Evolutionary conservation across 768 basidiomycete genomes (phyloP), one percentile per base, ranked within the genome.

Genomic region (Suillus brevipes): DNA sequence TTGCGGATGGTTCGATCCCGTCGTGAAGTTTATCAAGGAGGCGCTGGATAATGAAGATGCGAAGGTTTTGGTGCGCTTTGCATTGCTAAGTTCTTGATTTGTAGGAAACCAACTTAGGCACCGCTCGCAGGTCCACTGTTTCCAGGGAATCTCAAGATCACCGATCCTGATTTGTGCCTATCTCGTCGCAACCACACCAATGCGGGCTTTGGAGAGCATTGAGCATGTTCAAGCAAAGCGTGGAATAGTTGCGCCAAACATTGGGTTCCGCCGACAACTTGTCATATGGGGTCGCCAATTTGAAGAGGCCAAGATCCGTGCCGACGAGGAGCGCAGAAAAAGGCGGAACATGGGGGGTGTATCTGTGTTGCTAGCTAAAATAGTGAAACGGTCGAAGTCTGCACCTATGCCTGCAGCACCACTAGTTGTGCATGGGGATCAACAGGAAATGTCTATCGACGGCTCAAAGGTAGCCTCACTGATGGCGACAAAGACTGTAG

Each of bases 101-200:
- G 63, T 63, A 14, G 53, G 23, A 25, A 36, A 40, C 60, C 66
- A 42, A 59, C 16, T 40, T 53, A 47, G 53, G 64, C 16, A 20
- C 18, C 25, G 6, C 28, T 42, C 58, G 62, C 37, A 92, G 90
- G 89, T 93, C 14, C 92, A 94, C 74, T 93, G 92, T 73, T 75
- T 87, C 47, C 86, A 87, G 75, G 92, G 92, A 49, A 83, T 92
- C 64, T 90, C 89, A 69, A 83, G 92, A 28, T 90, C 89, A 50
- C 84, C 91, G 1, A 91, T 89, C 6, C 83, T 92, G 34, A 86
- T 92, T 4, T 87, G 88, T 66, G 92, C 90, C 61, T 93, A 91
- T 75, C 78, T 89, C 50, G 76, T 88, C 23, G 82, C 82, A 8
- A 76, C 80, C 20, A 82, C 78, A 34, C 77, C 79, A 20, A 87